Evolutionary conservation across 768 basidiomycete genomes (phyloP).

Genomic region (Phaeotremella fagi): DNA sequence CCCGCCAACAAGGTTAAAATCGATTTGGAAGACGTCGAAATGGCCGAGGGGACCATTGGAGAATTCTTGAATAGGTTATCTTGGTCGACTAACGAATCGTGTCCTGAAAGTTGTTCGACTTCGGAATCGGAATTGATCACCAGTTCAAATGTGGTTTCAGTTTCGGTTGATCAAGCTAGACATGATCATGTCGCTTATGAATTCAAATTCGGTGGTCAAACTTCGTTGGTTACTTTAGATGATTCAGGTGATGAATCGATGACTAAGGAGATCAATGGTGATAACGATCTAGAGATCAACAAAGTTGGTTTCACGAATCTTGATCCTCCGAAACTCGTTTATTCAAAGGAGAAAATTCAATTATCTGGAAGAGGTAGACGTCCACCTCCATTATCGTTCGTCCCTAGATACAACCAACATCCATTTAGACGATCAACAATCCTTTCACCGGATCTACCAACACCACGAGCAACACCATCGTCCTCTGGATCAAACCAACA

Average conservation of each 20-base stretch:
- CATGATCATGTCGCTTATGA: no score
- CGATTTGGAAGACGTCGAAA: slow-evolving; percentile 4
- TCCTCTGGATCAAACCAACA: slow-evolving; percentile 4
- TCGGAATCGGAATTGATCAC: no score
- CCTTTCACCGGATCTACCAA: slow-evolving; percentile 4
- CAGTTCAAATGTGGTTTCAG: no score
- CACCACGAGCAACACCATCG: slow-evolving; percentile 6
- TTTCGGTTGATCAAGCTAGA: no score
- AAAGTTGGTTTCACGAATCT: neutral
- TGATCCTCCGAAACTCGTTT: neutral
- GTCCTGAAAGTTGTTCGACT: no score
- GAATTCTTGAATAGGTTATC: slow-evolving; percentile 7
- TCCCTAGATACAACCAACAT: slow-evolving; percentile 5
- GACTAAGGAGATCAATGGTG: slow-evolving; percentile 3
- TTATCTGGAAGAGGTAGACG: neutral
- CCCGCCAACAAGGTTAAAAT: neutral
- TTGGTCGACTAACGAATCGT: no score
- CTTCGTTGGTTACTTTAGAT: no score
- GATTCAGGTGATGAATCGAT: no score
- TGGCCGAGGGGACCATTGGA: neutral
- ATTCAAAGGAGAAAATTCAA: neutral
- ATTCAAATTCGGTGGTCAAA: no score
- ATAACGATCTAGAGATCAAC: slow-evolving; percentile 12
- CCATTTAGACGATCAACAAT: neutral
- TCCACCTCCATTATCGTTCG: slow-evolving; percentile 12